Evolutionary conservation across 148 eudicot genomes (phyloP).

Genomic region (Fagopyrum tataricum): DNA sequence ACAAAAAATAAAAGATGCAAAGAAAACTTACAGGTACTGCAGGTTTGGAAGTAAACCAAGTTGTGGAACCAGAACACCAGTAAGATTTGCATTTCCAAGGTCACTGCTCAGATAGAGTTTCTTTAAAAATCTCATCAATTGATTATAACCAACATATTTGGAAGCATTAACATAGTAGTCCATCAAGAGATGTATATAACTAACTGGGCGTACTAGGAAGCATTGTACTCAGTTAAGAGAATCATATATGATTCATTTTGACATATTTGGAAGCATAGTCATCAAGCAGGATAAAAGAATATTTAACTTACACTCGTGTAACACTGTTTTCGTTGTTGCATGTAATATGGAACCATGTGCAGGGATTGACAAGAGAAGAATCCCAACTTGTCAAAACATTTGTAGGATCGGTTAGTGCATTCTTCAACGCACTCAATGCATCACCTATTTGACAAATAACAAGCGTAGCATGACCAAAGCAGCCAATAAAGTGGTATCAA

Average conservation of each 20-base stretch:
- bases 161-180: background rate
- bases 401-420: conserved; percentile 27
- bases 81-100: conserved; percentile 54
- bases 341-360: conserved; percentile 80
- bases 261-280: background rate
- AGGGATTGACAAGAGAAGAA: conserved; percentile 72
- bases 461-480: background rate
- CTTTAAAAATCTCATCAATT: background rate
- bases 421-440: conserved; percentile 15
- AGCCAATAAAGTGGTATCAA: background rate
- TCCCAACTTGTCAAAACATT: conserved; percentile 78
- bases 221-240: background rate
- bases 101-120: conserved; percentile 18
- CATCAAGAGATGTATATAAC: background rate
- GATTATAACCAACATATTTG: background rate
- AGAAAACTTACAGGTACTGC: conserved; percentile 8
- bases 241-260: background rate
- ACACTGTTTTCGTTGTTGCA: conserved; percentile 41
- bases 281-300: background rate
- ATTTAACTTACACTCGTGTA: conserved; percentile 14
- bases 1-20: background rate
- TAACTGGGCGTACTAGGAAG: background rate
- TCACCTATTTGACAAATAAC: conserved; percentile 8
- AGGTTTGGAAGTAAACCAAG: conserved; percentile 5
- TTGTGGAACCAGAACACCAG: conserved; percentile 9